phyloP scores from a whole-genome alignment of 2,329 filamentous ascomycete species.

The Diplodia scrobiculata region DNA sequence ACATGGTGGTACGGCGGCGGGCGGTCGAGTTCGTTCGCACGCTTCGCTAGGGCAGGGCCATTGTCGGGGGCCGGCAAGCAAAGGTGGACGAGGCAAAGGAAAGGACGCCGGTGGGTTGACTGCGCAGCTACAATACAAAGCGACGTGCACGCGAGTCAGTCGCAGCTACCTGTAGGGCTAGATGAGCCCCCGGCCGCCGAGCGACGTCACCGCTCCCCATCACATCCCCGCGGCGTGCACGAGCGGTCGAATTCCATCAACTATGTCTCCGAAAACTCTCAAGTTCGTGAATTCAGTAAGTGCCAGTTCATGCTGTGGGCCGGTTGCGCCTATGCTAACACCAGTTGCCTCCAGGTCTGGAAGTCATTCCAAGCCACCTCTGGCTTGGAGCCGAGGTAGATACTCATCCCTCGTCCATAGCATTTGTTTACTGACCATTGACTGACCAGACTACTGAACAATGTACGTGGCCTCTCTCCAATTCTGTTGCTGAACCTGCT shows the following conservation, averaged over 20 bases:
- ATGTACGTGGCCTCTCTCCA: conserved; percentile 32
- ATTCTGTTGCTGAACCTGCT: too few species aligned
- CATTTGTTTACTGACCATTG: conserved; percentile 3
- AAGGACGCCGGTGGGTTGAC: background rate
- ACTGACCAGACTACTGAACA: conserved; percentile 46
- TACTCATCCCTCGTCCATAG: background rate
- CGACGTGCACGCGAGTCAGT: conserved; percentile 9
- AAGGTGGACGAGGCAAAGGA: conserved; percentile 9
- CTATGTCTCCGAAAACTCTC: conserved; percentile 49
- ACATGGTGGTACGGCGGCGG: conserved; percentile 53
- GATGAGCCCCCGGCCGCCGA: conserved; percentile 4
- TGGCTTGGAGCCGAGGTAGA: conserved; percentile 82
- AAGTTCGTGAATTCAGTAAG: conserved; percentile 67
- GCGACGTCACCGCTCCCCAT: conserved; percentile 19
- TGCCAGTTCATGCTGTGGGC: conserved; percentile 16
- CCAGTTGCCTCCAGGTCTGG: conserved; percentile 63
- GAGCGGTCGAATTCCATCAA: background rate
- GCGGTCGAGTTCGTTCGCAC: conserved; percentile 31
- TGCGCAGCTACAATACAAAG: conserved; percentile 1
- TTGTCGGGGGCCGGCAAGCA: conserved; percentile 32
- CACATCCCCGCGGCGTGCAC: background rate
- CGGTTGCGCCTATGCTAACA: conserved; percentile 33
- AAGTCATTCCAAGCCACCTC: conserved; percentile 84
- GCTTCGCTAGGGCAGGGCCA: conserved; percentile 38
- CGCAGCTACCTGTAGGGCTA: conserved; percentile 12